phyloP scores from a whole-genome alignment of 306 rosid species.

The Quercus robur region DNA sequence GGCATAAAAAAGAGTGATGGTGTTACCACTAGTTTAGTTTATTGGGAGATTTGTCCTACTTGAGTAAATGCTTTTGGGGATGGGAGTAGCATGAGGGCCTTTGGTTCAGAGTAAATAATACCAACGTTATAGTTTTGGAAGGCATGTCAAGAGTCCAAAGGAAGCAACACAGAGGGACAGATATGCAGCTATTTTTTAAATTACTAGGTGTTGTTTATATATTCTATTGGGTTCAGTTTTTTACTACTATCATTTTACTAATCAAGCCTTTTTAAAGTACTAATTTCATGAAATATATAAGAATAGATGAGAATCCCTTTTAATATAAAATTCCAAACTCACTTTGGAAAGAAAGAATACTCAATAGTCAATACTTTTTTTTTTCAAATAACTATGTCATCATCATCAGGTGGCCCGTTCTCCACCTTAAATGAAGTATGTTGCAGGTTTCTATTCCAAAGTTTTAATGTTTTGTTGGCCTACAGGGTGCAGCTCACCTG shows the following conservation, averaged over 20 bases:
- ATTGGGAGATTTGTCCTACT: not conserved
- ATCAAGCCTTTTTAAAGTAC: no score
- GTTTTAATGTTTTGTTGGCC: not conserved
- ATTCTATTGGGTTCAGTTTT: not conserved
- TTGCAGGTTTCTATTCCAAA: not conserved
- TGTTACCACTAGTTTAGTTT: not conserved
- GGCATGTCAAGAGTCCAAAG: not conserved
- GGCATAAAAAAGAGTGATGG: not conserved
- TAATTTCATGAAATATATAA: no score
- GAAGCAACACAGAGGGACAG: not conserved
- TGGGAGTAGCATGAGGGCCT: not conserved
- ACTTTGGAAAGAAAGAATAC: not conserved
- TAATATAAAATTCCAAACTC: not conserved
- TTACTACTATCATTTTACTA: not conserved
- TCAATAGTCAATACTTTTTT: no score
- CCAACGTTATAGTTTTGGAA: conserved; percentile 16
- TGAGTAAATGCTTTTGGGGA: not conserved
- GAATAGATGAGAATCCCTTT: no score
- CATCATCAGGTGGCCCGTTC: not conserved
- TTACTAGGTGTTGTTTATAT: not conserved
- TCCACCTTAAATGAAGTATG: not conserved
- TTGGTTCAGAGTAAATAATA: not conserved
- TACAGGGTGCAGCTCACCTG: not conserved
- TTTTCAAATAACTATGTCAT: not conserved
- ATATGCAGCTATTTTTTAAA: not conserved